These are phyloP conservation scores for Leishmania martiniquensis DNA, from an alignment of 208 protist genomes.

Conservation along the genomic window DNA sequence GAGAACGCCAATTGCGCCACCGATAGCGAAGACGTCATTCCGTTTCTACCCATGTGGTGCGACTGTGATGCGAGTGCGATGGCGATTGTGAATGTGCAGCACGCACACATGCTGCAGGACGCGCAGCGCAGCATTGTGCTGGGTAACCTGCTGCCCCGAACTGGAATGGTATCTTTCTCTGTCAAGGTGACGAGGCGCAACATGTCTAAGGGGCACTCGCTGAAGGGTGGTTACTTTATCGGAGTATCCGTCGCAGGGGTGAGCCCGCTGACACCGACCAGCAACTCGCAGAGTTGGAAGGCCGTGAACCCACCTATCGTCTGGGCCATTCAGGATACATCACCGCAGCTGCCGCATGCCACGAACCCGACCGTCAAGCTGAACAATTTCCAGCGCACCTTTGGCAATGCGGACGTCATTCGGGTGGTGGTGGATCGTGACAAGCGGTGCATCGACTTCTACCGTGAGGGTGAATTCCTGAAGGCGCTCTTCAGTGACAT, in stretches of 20 bases:
- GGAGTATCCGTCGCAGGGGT: slow-evolving; percentile 74
- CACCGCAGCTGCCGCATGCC: slow-evolving; percentile 88
- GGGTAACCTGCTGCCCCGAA: slow-evolving; percentile 78
- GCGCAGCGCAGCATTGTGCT: slow-evolving; percentile 88
- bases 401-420: slow-evolving; percentile 84
- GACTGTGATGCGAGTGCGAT: slow-evolving; percentile 83
- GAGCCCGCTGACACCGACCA: slow-evolving; percentile 71
- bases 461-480: slow-evolving; percentile 86
- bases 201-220: slow-evolving; percentile 87
- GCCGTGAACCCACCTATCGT: slow-evolving; percentile 85
- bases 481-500: slow-evolving; percentile 87
- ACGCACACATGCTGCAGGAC: slow-evolving; percentile 79
- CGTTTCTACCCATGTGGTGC: slow-evolving; percentile 78
- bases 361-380: slow-evolving; percentile 89
- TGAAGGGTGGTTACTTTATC: slow-evolving; percentile 92
- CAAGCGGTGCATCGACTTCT: slow-evolving; percentile 78
- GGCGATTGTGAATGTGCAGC: slow-evolving; percentile 72
- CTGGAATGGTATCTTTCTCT: slow-evolving; percentile 81
- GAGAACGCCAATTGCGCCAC: slow-evolving; percentile 59
- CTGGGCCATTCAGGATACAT: slow-evolving; percentile 91
- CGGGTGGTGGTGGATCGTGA: slow-evolving; percentile 83
- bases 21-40: slow-evolving; percentile 45
- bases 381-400: slow-evolving; percentile 91
- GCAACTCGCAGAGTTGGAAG: slow-evolving; percentile 91
- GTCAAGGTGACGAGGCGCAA: slow-evolving; percentile 78